Conservation (phyloP, 306 rosid species). For the Prunus mume region DNA sequence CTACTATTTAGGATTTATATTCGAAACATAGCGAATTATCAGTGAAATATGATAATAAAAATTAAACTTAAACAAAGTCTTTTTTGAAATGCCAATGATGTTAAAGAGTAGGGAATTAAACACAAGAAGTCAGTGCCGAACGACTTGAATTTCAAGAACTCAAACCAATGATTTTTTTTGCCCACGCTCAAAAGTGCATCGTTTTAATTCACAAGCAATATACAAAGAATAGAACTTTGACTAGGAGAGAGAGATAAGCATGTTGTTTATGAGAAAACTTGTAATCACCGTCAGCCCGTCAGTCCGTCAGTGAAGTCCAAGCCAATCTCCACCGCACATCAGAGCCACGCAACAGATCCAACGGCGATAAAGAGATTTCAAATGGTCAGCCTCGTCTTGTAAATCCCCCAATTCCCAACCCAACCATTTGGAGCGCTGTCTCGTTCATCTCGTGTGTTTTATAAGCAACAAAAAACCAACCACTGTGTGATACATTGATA, state of each 20-base stretch:
- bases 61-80: too few species aligned
- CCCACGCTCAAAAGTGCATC: background rate
- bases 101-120: too few species aligned
- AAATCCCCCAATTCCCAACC: constrained; percentile 13
- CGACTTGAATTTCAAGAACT: too few species aligned
- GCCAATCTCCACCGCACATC: constrained; percentile 12
- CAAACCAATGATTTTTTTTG: background rate
- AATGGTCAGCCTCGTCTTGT: constrained; percentile 10
- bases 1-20: too few species aligned
- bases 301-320: background rate
- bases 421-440: constrained; percentile 11
- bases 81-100: too few species aligned
- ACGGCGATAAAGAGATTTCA: constrained; percentile 16
- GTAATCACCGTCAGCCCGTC: constrained; percentile 12
- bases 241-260: background rate
- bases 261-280: background rate
- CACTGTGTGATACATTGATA: constrained; percentile 3
- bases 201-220: background rate
- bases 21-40: too few species aligned
- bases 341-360: background rate
- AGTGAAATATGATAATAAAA: too few species aligned
- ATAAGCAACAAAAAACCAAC: constrained; percentile 11
- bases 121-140: too few species aligned
- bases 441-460: constrained; percentile 22
- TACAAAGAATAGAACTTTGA: background rate